Evolutionary conservation across 768 basidiomycete species (phyloP).

Genomic region (Termitomyces sp.): DNA sequence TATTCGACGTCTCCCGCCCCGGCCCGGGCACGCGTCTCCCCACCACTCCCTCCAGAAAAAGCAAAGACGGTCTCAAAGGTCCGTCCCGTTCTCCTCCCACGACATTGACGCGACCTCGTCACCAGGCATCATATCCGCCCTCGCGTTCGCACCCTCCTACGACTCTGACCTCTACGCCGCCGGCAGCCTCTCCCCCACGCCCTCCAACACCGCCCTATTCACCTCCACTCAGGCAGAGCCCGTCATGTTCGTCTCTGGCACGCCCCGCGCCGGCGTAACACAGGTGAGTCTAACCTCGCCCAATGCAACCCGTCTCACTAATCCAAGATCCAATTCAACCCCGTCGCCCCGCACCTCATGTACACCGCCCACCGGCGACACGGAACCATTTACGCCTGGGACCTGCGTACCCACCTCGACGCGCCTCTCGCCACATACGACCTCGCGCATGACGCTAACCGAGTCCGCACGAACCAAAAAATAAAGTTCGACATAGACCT

Average conservation of each 20-base stretch:
- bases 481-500: neutral
- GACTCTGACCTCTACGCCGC: neutral
- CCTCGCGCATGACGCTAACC: too few relatives aligned
- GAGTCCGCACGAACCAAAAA: too few relatives aligned
- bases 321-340: neutral
- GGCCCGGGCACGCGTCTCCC: too few relatives aligned
- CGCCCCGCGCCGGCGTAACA: neutral
- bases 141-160: neutral
- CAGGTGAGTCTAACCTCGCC: neutral
- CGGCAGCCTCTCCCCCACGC: neutral
- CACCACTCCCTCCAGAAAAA: too few relatives aligned
- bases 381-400: too few relatives aligned
- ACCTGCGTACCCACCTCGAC: too few relatives aligned
- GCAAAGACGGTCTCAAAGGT: too few relatives aligned
- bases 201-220: too few relatives aligned
- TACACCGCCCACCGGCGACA: neutral
- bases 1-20: too few relatives aligned
- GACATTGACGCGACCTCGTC: too few relatives aligned
- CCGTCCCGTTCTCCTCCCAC: too few relatives aligned
- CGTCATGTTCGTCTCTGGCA: neutral
- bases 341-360: neutral
- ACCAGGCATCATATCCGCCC: too few relatives aligned
- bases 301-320: rapidly evolving
- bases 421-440: neutral
- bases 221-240: neutral